Conservation (phyloP, 768 basidiomycete genomes). For the Kwoniella europaea region DNA sequence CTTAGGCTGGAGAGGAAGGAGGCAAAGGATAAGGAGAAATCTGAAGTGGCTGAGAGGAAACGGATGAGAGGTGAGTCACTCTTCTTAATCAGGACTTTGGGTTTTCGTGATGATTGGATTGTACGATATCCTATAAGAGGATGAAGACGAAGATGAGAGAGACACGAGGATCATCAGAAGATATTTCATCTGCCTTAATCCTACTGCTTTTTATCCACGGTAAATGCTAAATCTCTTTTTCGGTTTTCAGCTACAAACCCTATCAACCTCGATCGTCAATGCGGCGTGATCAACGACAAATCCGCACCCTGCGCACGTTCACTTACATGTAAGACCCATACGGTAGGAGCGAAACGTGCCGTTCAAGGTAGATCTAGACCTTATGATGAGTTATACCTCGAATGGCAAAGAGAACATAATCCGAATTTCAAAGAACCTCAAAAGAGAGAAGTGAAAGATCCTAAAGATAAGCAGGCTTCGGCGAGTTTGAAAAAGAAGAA, state of each 20-base stretch:
- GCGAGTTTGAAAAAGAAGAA: slow-evolving; percentile 22
- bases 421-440: slow-evolving; percentile 53
- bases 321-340: slow-evolving; percentile 96
- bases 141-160: too few relatives aligned
- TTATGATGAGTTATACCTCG: slow-evolving; percentile 85
- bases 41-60: slow-evolving; percentile 60
- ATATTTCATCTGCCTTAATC: not conserved
- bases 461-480: slow-evolving; percentile 4
- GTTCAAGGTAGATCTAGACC: slow-evolving; percentile 80
- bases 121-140: too few relatives aligned
- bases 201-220: not conserved
- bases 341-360: slow-evolving; percentile 93
- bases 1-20: slow-evolving; percentile 68
- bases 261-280: slow-evolving; percentile 87
- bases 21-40: slow-evolving; percentile 75
- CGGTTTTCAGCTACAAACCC: slow-evolving; percentile 63
- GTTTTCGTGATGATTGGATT: too few relatives aligned
- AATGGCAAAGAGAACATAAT: slow-evolving; percentile 66
- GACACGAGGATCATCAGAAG: not conserved
- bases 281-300: slow-evolving; percentile 97
- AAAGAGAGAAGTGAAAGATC: slow-evolving; percentile 9
- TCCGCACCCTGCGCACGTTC: slow-evolving; percentile 88
- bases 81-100: not conserved
- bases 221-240: not conserved
- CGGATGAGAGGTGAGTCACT: slow-evolving; percentile 56